Conservation (phyloP, 306 rosid species). For the Prunus mira region DNA sequence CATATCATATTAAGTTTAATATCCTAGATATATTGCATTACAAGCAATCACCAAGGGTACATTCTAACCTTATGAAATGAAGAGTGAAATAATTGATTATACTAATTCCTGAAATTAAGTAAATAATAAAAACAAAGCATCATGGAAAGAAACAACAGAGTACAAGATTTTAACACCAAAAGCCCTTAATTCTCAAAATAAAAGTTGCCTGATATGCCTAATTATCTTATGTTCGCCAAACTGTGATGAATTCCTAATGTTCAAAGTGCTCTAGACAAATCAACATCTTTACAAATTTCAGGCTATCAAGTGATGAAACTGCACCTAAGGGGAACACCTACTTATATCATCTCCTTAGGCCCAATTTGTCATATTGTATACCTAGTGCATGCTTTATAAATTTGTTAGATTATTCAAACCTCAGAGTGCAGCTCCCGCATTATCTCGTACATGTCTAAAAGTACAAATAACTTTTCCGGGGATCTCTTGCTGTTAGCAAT, state of each 20-base stretch:
- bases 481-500: conserved; percentile 96
- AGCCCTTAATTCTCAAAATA: background rate
- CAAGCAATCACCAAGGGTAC: background rate
- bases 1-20: background rate
- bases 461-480: conserved; percentile 93
- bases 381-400: conserved; percentile 12
- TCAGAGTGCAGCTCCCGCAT: conserved; percentile 95
- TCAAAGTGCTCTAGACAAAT: background rate
- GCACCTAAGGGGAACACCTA: background rate
- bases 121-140: background rate
- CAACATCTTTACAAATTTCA: background rate
- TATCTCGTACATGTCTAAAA: conserved; percentile 96
- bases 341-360: background rate
- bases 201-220: background rate
- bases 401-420: conserved; percentile 38
- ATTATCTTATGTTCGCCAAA: no score
- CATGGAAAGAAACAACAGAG: conserved; percentile 1
- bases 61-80: background rate
- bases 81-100: background rate
- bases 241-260: background rate
- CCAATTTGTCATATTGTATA: background rate
- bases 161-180: background rate
- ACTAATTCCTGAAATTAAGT: background rate
- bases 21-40: background rate
- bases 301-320: background rate